Evolutionary conservation across 176 grass and related monocot species (phyloP).

Genomic region (Calamus simplicifolius): DNA sequence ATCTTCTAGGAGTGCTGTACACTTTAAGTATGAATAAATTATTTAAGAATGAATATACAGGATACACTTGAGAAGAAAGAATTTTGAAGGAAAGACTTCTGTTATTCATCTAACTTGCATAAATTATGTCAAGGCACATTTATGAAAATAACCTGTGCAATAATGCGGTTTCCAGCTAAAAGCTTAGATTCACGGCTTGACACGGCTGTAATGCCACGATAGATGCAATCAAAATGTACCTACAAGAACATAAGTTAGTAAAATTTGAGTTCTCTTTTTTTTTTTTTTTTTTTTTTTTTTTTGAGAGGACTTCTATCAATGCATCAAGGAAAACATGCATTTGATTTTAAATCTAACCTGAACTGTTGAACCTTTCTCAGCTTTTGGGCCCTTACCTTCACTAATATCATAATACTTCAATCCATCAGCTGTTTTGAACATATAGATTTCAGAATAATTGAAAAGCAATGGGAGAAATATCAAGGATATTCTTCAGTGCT

Average conservation of each 20-base stretch:
- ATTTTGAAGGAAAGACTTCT: too few species aligned
- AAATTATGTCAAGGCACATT: neutral
- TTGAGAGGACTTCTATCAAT: too few species aligned
- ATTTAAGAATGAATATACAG: too few species aligned
- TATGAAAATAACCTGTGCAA: slow-evolving; percentile 69
- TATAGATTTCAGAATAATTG: slow-evolving; percentile 7
- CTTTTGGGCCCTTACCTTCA: slow-evolving; percentile 60
- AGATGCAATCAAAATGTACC: slow-evolving; percentile 93
- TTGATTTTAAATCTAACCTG: slow-evolving; percentile 31
- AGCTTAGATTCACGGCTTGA: slow-evolving; percentile 90
- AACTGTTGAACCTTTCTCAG: slow-evolving; percentile 62
- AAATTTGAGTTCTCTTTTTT: neutral
- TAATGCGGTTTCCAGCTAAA: slow-evolving; percentile 76
- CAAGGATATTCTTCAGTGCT: neutral
- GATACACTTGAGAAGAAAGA: too few species aligned
- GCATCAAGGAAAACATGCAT: too few species aligned
- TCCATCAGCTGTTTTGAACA: slow-evolving; percentile 54
- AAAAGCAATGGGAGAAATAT: neutral
- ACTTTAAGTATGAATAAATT: too few species aligned
- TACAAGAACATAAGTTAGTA: slow-evolving; percentile 11
- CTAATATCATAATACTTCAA: slow-evolving; percentile 84
- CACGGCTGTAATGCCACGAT: slow-evolving; percentile 70
- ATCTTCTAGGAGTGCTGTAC: too few species aligned
- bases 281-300: too few species aligned
- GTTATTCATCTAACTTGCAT: too few species aligned